A percentile compares a stretch with the other conserved stretches of the same genome.
These are phyloP conservation scores for Bombardia bombarda DNA, from an alignment of 495 filamentous ascomycete genomes.

Conservation along the genomic window DNA sequence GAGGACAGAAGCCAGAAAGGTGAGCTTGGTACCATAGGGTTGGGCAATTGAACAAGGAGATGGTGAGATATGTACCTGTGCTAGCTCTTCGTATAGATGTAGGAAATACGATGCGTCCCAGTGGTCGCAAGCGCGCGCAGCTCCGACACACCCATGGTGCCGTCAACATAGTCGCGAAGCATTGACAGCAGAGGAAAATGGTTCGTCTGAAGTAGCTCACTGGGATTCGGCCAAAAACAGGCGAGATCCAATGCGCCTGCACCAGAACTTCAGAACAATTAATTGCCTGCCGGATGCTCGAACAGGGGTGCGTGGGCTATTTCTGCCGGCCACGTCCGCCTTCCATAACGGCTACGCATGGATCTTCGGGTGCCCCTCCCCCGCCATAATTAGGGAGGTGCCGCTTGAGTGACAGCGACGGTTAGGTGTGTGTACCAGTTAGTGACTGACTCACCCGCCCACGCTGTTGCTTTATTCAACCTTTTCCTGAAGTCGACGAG, in stretches of 20 bases:
- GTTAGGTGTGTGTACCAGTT: no score
- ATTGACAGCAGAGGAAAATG: background rate
- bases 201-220: slow-evolving; percentile 1
- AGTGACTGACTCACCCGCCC: background rate
- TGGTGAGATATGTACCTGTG: no score
- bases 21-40: no score
- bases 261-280: slow-evolving; percentile 1
- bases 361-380: slow-evolving; percentile 9
- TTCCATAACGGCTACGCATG: background rate
- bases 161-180: slow-evolving; percentile 37
- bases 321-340: slow-evolving; percentile 3
- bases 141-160: slow-evolving; percentile 48
- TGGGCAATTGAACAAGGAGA: no score
- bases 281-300: slow-evolving; percentile 6
- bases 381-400: no score
- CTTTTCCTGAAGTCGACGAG: no score
- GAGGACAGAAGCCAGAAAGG: no score
- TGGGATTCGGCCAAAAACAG: background rate
- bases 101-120: slow-evolving; percentile 24
- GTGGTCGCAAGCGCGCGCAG: slow-evolving; percentile 37
- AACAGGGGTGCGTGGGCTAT: background rate
- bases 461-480: no score
- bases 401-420: no score
- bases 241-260: background rate
- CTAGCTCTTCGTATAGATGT: slow-evolving; percentile 36